Conservation (phyloP, 352 stramenopile species). For the Phytophthora chlamydospora region DNA sequence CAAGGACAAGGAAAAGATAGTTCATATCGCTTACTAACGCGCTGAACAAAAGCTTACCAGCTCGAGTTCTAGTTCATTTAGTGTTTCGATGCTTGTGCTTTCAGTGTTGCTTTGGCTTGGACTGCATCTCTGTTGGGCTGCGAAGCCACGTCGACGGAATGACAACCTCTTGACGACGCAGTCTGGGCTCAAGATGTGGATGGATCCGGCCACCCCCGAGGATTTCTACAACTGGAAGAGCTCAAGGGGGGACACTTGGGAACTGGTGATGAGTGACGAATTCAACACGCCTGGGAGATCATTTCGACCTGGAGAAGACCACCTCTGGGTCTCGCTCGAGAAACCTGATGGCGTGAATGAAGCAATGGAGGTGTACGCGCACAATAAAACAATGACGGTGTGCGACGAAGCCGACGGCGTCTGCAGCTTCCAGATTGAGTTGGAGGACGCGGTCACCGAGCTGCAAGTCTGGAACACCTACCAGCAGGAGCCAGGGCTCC, state of each 20-base stretch:
- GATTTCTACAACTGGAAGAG: conserved; percentile 34
- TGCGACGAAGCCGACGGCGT: conserved; percentile 30
- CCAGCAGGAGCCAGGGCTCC: conserved; percentile 34
- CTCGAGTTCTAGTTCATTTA: no score
- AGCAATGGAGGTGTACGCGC: conserved; percentile 93
- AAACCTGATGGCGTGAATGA: conserved; percentile 93
- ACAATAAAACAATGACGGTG: conserved; percentile 65
- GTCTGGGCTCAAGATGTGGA: conserved; percentile 54
- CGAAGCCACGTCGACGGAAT: conserved; percentile 6
- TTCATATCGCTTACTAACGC: neutral
- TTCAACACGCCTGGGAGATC: conserved; percentile 87
- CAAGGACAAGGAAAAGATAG: no score
- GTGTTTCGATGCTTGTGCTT: neutral
- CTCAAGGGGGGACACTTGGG: conserved; percentile 65
- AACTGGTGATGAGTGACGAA: conserved; percentile 95
- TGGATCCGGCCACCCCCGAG: conserved; percentile 51
- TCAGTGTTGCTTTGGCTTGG: conserved; percentile 9
- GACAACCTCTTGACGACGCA: conserved; percentile 33
- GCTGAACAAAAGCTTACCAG: no score
- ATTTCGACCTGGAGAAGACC: conserved; percentile 91
- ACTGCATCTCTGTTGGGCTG: neutral
- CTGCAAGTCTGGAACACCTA: conserved; percentile 57
- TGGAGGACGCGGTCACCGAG: conserved; percentile 37
- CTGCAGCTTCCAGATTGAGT: conserved; percentile 49
- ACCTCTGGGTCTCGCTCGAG: conserved; percentile 92